Base-by-base conservation (phyloP, 257 asterid genomes). In the Solanum chiquidenum region DNA sequence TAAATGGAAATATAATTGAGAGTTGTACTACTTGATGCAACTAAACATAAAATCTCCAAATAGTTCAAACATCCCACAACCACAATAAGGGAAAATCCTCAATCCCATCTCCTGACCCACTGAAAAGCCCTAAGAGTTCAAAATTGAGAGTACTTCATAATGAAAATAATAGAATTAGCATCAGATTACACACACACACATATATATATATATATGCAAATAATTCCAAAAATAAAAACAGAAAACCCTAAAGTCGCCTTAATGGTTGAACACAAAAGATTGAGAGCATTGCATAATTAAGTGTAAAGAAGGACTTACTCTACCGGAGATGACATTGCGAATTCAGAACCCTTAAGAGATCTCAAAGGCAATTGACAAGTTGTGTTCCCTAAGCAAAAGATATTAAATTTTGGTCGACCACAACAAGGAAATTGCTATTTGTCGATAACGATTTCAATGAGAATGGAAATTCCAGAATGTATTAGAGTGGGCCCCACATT, bases 261-360 rank as follows among this genome's bases (percentile, higher is more conserved):
- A 6, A 60, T 83, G 27, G 29, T 21, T 75, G 8, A 16, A 84
- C 66, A 58, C 35, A 66, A 55, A 29, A 29, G 33, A 2, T 83
- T 62, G 4, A 71, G 85, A 55, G 12, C 31, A 72, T 34, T 34
- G 52, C 31, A 60, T 23, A 42, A 73, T 55, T 5, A 31, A 83
- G 25, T 25, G 66, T 52, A 33, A 86, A 80, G 64, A 38, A 87
- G 25, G 68, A 85, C 74, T 93, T 94, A 96, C 99, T 95, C 99
- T 7, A 96, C 98, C 46, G 99, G 99, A 68, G 99, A 92, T 91
- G 99, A 95, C 99, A 96, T 96, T 86, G 86, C n/a, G 88, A 88
- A 84, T 74, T 90, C 75, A 87, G 87, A 87, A 25, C 58, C 2
- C 62, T 14, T 40, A 44, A 10, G 3, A 77, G 60, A 73, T 73